Evolutionary conservation across 306 rosid species (phyloP), one percentile per base, ranked within the genome.

Genomic region (Erythrophleum fordii): DNA sequence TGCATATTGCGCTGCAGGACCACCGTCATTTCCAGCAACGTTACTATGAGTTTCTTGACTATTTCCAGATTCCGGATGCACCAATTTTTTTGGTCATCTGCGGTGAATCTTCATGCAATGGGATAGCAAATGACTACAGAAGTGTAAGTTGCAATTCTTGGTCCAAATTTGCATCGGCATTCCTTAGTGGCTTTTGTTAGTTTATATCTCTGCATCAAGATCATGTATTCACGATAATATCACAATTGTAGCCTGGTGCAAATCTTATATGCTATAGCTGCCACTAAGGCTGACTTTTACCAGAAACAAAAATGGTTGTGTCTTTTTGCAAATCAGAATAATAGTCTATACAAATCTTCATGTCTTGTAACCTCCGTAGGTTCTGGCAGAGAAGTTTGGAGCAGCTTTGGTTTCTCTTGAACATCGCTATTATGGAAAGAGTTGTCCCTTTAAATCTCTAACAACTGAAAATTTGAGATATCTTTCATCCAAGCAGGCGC

Each of bases 381-480:
- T 95, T 77, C 81, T 93, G 80, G 97, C 99, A 51, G 89, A 95
- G 92, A 93, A 93, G 80, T 95, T 95, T 66, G 97, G 96, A 75
- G 99, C 98, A 25, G 98, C 99, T 26, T 83, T 95, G 76, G 97
- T 95, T 83, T 82, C 97, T 80, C 94, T 91, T 18, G 99, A 95
- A 90, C 99, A 95, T 87, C 96, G 98, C 31, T 95, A 95, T 85
- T 95, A 93, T 44, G 98, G 99, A 77, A 90, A 92, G 80, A 92
- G 97, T 73, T 86, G 93, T 17, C 97, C 98, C 35, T 91, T 92
- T 73, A 84, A 83, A 49, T 85, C 89, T 31, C 86, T 88, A 73
- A 65, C 86, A 8, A 92, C 98, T 1, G 80, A 87, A 61, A 95
- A 95, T 80, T 86, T 95, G 90, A 89, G 85, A 75, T 95, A 91